Evolutionary conservation across 2,329 filamentous ascomycete genomes (phyloP).

Genomic region (Colletotrichum lupini): DNA sequence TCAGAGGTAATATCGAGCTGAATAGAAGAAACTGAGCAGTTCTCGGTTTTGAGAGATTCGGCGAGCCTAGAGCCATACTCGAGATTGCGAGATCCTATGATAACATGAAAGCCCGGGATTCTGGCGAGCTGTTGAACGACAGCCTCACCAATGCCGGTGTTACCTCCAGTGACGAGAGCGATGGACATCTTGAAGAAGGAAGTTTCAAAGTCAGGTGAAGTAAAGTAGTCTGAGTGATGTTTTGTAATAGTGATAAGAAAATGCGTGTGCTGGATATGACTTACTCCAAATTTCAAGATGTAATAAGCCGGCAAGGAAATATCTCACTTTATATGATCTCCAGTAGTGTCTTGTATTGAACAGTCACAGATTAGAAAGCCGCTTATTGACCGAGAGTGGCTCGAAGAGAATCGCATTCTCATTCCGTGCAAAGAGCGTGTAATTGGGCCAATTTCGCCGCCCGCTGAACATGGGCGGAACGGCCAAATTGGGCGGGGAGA

Average conservation of each 20-base stretch:
- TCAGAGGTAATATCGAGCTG: slow-evolving; percentile 43
- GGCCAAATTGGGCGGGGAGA: slow-evolving; percentile 7
- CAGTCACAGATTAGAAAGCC: no score
- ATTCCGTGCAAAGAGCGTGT: no score
- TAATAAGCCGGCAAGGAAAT: no score
- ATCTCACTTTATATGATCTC: no score
- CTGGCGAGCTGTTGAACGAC: slow-evolving; percentile 38
- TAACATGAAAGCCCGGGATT: slow-evolving; percentile 44
- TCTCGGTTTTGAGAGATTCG: slow-evolving; percentile 37
- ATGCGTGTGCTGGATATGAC: background rate
- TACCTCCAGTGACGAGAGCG: slow-evolving; percentile 29
- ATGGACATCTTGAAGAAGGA: background rate
- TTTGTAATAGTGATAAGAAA: background rate
- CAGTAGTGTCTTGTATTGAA: no score
- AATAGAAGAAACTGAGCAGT: slow-evolving; percentile 40
- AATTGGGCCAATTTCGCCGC: background rate
- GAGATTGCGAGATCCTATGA: slow-evolving; percentile 47
- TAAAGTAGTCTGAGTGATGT: background rate
- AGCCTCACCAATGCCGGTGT: slow-evolving; percentile 28
- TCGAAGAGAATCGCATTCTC: no score
- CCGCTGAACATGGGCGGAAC: background rate
- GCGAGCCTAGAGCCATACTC: slow-evolving; percentile 40
- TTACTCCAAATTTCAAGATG: background rate
- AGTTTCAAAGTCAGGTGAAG: background rate
- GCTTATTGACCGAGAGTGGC: no score